Evolutionary conservation across 164 flowering plant genomes (phyloP).

Genomic region (Tetracentron sinense): DNA sequence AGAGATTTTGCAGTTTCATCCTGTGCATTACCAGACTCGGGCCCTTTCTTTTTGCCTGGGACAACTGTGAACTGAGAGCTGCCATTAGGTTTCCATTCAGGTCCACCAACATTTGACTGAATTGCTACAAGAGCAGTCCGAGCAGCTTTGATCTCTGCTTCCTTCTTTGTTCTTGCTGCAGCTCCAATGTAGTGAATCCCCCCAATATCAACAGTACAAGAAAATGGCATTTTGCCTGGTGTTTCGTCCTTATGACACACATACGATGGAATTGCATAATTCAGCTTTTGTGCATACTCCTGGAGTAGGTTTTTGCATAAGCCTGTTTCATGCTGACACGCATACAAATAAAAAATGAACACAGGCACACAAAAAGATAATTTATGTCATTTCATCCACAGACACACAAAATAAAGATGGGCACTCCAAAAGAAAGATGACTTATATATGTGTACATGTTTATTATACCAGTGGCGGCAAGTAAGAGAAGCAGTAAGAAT

Average conservation of each 20-base stretch:
- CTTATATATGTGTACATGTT: background rate
- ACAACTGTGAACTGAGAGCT: slow-evolving; percentile 53
- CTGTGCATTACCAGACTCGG: slow-evolving; percentile 20
- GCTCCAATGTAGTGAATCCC: slow-evolving; percentile 83
- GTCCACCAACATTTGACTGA: slow-evolving; percentile 30
- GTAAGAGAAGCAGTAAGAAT: background rate
- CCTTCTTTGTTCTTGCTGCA: slow-evolving; percentile 78
- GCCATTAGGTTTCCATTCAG: slow-evolving; percentile 17
- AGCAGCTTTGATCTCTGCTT: slow-evolving; percentile 98
- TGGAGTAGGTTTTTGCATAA: slow-evolving; percentile 92
- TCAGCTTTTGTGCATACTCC: slow-evolving; percentile 96
- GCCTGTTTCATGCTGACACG: slow-evolving; percentile 80
- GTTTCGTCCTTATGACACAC: slow-evolving; percentile 43
- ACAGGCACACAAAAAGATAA: background rate
- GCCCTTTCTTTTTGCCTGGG: slow-evolving; percentile 55
- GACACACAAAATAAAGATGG: too few species aligned
- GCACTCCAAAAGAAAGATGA: background rate
- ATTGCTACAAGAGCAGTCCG: slow-evolving; percentile 84
- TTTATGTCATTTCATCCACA: background rate
- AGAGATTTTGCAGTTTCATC: slow-evolving; percentile 34
- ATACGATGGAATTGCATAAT: slow-evolving; percentile 81
- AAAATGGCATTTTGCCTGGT: slow-evolving; percentile 29
- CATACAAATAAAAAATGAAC: background rate
- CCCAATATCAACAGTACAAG: slow-evolving; percentile 81
- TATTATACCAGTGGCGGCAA: background rate